A percentile compares a stretch with the other conserved stretches of the same genome.
Evolutionary conservation across 2,329 filamentous ascomycete genomes (phyloP).

Genomic region (Aspergillus luchuensis): DNA sequence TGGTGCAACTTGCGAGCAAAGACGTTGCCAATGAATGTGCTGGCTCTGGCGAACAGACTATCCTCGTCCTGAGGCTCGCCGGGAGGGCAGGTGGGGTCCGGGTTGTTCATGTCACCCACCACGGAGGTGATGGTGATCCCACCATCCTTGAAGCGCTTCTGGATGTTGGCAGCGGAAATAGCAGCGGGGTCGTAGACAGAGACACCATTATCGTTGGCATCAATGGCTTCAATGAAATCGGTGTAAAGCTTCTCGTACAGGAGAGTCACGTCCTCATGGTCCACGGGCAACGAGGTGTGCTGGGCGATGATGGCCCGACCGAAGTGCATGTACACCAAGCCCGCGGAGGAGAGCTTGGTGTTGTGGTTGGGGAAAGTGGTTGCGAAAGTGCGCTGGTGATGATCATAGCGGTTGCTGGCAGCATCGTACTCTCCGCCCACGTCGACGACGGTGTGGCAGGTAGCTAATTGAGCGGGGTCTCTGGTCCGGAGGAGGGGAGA

Average conservation of each 20-base stretch:
- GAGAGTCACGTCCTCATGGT: slow-evolving; percentile 68
- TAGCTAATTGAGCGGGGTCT: slow-evolving; percentile 73
- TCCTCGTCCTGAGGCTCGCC: slow-evolving; percentile 75
- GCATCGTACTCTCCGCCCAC: slow-evolving; percentile 95
- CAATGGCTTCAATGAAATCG: slow-evolving; percentile 91
- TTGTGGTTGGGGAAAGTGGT: slow-evolving; percentile 79
- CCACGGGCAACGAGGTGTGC: slow-evolving; percentile 61
- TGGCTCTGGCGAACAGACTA: slow-evolving; percentile 74
- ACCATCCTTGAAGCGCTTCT: slow-evolving; percentile 81
- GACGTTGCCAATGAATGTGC: slow-evolving; percentile 81
- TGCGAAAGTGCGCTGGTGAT: slow-evolving; percentile 91
- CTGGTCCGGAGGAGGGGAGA: slow-evolving; percentile 82
- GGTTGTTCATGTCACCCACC: slow-evolving; percentile 76
- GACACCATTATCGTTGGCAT: slow-evolving; percentile 97
- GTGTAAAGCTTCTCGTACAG: slow-evolving; percentile 89
- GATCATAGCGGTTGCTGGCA: slow-evolving; percentile 78
- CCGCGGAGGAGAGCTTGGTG: slow-evolving; percentile 92
- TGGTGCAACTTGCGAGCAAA: slow-evolving; percentile 81
- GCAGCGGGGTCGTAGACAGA: slow-evolving; percentile 73
- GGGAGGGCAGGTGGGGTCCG: slow-evolving; percentile 52
- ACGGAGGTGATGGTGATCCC: slow-evolving; percentile 83
- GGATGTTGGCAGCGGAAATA: slow-evolving; percentile 68
- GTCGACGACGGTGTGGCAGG: slow-evolving; percentile 93
- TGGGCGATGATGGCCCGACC: slow-evolving; percentile 78
- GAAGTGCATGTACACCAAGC: slow-evolving; percentile 94